phyloP scores from a whole-genome alignment of 2,329 filamentous ascomycete species.

The Colletotrichum sp. region DNA sequence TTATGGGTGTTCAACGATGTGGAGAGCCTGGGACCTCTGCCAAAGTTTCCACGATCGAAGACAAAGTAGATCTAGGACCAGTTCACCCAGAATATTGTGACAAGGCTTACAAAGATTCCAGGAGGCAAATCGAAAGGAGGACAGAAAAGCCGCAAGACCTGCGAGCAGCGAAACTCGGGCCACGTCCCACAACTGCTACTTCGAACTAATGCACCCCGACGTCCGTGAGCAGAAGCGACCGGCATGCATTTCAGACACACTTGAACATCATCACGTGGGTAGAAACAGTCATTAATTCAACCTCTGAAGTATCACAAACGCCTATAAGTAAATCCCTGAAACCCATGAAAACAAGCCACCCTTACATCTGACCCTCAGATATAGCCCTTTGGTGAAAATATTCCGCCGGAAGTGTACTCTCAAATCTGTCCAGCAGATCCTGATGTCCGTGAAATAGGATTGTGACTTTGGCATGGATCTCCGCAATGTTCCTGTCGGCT shows the following conservation, averaged over 20 bases:
- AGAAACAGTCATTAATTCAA: background rate
- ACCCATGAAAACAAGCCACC: background rate
- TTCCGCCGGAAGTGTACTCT: background rate
- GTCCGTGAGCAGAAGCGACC: background rate
- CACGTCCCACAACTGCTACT: background rate
- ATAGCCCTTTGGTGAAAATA: background rate
- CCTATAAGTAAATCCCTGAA: background rate
- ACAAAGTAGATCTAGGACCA: background rate
- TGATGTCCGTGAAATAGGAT: background rate
- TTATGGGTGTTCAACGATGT: background rate
- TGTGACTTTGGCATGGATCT: background rate
- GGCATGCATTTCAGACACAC: background rate
- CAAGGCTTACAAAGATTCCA: background rate
- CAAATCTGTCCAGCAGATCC: conserved; percentile 14
- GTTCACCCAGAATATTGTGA: background rate
- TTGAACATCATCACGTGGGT: background rate
- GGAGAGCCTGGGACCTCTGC: background rate
- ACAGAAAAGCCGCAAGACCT: background rate
- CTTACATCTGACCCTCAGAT: background rate
- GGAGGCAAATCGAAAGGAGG: background rate
- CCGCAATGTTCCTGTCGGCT: background rate
- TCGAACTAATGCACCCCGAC: background rate
- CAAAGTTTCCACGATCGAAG: background rate
- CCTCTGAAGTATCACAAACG: background rate
- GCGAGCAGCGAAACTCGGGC: background rate